Evolutionary conservation across 139 green algal genomes (phyloP), one percentile per base, ranked within the genome.

Genomic region (Picochlorum sp.): DNA sequence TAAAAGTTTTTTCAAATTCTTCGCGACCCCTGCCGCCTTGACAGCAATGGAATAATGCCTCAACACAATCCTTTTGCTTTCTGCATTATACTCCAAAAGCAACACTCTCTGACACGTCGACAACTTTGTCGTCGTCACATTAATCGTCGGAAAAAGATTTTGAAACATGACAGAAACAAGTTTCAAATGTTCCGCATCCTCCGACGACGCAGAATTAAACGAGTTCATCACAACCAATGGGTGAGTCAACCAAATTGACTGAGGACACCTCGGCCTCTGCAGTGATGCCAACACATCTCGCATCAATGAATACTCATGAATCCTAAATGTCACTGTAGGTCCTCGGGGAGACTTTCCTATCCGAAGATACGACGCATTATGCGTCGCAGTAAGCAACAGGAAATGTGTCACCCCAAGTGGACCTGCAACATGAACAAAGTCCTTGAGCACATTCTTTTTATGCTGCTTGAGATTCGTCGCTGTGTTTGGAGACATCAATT

Each of bases 341-440:
- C 94, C 94, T 58, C 90, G 79, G 3, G 94, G 93, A 37, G 85
- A 44, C 26, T 94, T 94, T 14, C 79, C 84, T 2, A 98, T 38
- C 24, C 87, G 81, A 56, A 99, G 66, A 78, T 98, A 97, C 20
- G 69, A 74, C 14, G 76, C 68, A 23, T 78, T 84, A 16, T 95
- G 75, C 2, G 91, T 97, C 21, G 88, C 82, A 14, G 85, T 90
- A 9, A 99, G 83, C 5, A 97, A 87, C 15, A 98, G 41, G 51
- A 98, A 91, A 77, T 99, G 94, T 9, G 81, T 92, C 15, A 99
- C 87, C 0, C 94, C 94, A 65, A 99, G 73, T 0, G 92, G 92
- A 0, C 92, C 94, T 5, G 88, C 83, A 58, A 99, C 88, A 6
- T 92, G 62, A 32, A 99, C 76, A 80, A 98, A 99, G 74, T 99